Conservation (phyloP, 495 filamentous ascomycete species). For the Daldinia loculata region DNA sequence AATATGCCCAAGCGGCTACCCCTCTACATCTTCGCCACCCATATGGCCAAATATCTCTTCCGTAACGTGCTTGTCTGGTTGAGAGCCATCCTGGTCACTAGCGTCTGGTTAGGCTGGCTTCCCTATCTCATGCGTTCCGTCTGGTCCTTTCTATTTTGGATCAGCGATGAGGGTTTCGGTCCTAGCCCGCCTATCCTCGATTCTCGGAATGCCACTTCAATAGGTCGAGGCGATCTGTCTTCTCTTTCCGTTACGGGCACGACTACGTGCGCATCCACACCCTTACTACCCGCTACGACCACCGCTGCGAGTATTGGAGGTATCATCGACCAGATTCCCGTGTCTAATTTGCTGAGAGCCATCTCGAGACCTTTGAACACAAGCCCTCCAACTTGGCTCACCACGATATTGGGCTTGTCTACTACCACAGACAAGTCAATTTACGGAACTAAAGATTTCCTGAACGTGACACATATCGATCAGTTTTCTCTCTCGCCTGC, state of each 20-base stretch:
- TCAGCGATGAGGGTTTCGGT: slow-evolving; percentile 92
- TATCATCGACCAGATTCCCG: slow-evolving; percentile 43
- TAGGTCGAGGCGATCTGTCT: slow-evolving; percentile 5
- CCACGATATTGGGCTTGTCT: slow-evolving; percentile 30
- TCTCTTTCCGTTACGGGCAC: slow-evolving; percentile 38
- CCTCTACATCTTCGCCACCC: slow-evolving; percentile 76
- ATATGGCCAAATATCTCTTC: slow-evolving; percentile 74
- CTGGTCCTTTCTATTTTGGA: slow-evolving; percentile 93
- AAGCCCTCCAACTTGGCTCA: slow-evolving; percentile 43
- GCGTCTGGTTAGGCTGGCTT: slow-evolving; percentile 88
- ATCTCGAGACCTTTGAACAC: slow-evolving; percentile 44
- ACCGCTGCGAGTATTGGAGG: slow-evolving; percentile 46
- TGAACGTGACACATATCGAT: slow-evolving; percentile 33
- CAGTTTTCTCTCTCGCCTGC: slow-evolving; percentile 25
- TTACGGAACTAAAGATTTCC: slow-evolving; percentile 13
- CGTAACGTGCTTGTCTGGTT: slow-evolving; percentile 77
- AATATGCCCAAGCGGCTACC: slow-evolving; percentile 89
- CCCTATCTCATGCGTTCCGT: slow-evolving; percentile 91
- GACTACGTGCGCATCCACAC: slow-evolving; percentile 55
- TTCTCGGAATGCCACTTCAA: slow-evolving; percentile 28
- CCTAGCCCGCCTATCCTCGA: slow-evolving; percentile 40
- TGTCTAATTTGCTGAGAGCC: slow-evolving; percentile 44
- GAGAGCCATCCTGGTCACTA: slow-evolving; percentile 77
- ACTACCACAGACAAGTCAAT: slow-evolving; percentile 22
- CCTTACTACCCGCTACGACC: slow-evolving; percentile 53